A percentile compares a stretch with the other conserved stretches of the same genome.
These are phyloP conservation scores for Picea glauca DNA, from an alignment of 75 land plant species.

Conservation along the genomic window DNA sequence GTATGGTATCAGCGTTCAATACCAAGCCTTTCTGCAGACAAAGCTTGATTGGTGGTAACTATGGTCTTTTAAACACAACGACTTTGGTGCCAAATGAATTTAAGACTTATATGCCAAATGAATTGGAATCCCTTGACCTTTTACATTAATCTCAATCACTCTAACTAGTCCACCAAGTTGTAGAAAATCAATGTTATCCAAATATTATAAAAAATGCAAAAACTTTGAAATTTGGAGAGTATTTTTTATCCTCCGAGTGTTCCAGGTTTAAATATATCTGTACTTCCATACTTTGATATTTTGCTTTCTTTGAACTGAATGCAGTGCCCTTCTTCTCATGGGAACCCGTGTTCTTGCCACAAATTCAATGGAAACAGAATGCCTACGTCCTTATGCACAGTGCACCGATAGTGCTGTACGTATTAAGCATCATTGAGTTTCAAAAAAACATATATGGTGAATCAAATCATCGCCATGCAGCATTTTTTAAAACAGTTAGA, in stretches of 20 bases:
- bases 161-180: not conserved
- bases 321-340: conserved; percentile 87
- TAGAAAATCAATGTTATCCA: not conserved
- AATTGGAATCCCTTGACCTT: too few species aligned
- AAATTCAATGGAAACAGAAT: conserved; percentile 27
- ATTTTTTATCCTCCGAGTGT: not conserved
- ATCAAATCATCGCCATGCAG: too few species aligned
- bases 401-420: conserved; percentile 47
- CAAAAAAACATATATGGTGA: too few species aligned
- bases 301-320: not conserved
- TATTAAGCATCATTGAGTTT: not conserved
- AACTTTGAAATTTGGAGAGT: not conserved
- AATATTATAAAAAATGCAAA: not conserved
- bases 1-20: conserved; percentile 31
- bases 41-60: conserved; percentile 80
- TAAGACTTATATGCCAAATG: too few species aligned
- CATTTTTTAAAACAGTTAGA: too few species aligned
- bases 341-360: conserved; percentile 56
- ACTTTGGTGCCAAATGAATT: conserved; percentile 59
- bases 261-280: not conserved
- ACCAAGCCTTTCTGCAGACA: conserved; percentile 71
- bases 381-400: conserved; percentile 73
- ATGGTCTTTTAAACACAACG: conserved; percentile 62
- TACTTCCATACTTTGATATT: not conserved
- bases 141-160: not conserved